A percentile compares a stretch with the other conserved stretches of the same genome.
Evolutionary conservation across 331 rosid genomes (phyloP).

Genomic region (Rosa hybrid): DNA sequence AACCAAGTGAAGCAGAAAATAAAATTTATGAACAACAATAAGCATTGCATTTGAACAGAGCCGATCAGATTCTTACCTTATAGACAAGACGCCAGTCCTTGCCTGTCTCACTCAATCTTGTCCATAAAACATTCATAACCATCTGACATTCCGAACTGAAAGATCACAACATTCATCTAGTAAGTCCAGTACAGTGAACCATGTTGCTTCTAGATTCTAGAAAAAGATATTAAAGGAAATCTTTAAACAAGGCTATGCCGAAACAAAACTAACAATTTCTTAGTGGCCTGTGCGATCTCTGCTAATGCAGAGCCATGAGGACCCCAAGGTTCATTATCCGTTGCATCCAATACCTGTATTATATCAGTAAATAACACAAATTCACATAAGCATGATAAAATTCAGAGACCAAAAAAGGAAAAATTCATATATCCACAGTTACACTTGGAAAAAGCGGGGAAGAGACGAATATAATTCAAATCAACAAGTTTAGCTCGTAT

Average conservation of each 20-base stretch:
- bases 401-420: background rate
- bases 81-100: conserved; percentile 98
- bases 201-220: background rate
- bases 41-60: background rate
- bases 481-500: background rate
- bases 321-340: conserved; percentile 99
- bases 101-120: conserved; percentile 90
- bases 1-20: background rate
- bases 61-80: conserved; percentile 55
- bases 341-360: conserved; percentile 90
- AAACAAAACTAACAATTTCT: conserved; percentile 63
- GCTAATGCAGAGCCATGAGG: conserved; percentile 93
- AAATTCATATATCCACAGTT: background rate
- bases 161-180: conserved; percentile 34
- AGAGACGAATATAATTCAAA: background rate
- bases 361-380: conserved; percentile 27
- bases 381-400: conserved; percentile 1
- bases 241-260: background rate
- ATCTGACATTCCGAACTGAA: conserved; percentile 95
- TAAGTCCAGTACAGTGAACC: conserved; percentile 11
- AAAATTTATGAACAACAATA: background rate
- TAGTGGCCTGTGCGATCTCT: conserved; percentile 92
- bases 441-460: background rate
- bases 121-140: conserved; percentile 97
- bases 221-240: background rate